Base-by-base conservation (phyloP, 1,139 yeast species). In the Geotrichum histeridarum region DNA sequence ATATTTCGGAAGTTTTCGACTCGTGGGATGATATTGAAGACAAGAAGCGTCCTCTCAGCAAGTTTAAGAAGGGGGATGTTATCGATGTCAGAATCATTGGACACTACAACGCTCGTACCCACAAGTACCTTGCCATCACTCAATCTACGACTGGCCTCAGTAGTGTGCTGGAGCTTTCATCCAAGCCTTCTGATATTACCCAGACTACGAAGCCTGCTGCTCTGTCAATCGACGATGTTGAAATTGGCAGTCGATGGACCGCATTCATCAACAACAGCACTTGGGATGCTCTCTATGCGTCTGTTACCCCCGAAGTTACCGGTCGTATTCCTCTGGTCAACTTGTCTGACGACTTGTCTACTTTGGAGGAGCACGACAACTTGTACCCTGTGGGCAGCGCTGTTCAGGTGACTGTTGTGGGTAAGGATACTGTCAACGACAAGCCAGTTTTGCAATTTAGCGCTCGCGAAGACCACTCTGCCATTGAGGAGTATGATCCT, bases 81-180 rank as follows among this genome's bases (percentile, higher is more conserved):
- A 58, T 90, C 35, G 74, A 78, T 42, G 95, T 83, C 36, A 82
- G 79, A 65, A 79, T 90, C 14, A 77, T 89, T 61, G 97, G 97
- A 5, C 81, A 71, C 67, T 94, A 85, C 67, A 94, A 89, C 68
- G 77, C 83, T 12, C 80, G 83, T 59, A 83, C 78, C 59, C 89
- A 85, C 64, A 79, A 77, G 56, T 87, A 83, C 69, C 71, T 84
- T 61, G 86, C 95, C 42, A 75, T 84, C 18, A 78, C 90, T 14
- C 87, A 83, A 64, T 78, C 79, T 54, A 72, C 76, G 39, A 77
- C 82, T 38, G 54, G 53, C 32, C 80, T 80, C 57, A 77, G 79
- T 57, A 72, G 80, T 27, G 77, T 85, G 17, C 71, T 87, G 53
- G 96, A 88, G 70, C 76, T 89, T 58, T 78, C 86, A 39, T 76